phyloP scores from a whole-genome alignment of 495 filamentous ascomycete species.

The Penicillium pulvis region DNA sequence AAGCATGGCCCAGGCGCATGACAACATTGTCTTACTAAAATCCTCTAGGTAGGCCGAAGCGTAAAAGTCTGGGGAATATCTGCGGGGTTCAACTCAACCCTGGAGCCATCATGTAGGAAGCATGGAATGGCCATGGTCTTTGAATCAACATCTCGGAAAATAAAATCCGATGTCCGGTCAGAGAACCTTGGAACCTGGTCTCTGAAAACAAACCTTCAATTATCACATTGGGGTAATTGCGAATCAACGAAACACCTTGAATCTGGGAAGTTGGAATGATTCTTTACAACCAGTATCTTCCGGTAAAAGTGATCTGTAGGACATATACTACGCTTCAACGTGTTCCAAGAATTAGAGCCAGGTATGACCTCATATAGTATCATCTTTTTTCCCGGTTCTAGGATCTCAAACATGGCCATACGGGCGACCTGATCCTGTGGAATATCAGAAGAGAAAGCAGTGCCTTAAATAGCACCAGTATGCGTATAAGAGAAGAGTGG shows the following conservation, averaged over 20 bases:
- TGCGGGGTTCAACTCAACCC: neutral
- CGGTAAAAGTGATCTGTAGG: no score
- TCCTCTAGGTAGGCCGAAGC: neutral
- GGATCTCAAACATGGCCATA: neutral
- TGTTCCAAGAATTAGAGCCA: neutral
- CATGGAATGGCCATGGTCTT: neutral
- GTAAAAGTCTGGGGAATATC: neutral
- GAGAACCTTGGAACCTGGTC: neutral
- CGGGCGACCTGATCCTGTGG: no score
- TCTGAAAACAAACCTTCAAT: neutral
- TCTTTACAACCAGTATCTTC: no score
- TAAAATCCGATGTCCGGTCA: conserved; percentile 10
- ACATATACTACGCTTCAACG: no score
- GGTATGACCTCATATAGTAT: neutral
- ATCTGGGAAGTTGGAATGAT: no score
- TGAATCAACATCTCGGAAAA: conserved; percentile 12
- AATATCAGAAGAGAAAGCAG: no score
- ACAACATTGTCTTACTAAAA: no score
- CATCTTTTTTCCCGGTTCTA: neutral
- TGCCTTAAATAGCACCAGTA: no score
- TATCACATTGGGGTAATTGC: neutral
- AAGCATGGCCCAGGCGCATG: neutral
- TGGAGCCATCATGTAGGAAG: neutral
- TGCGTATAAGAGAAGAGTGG: no score
- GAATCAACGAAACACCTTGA: no score